A percentile compares a stretch with the other conserved stretches of the same genome.
Evolutionary conservation across 148 eudicot genomes (phyloP).

Genomic region (Simmondsia chinensis): DNA sequence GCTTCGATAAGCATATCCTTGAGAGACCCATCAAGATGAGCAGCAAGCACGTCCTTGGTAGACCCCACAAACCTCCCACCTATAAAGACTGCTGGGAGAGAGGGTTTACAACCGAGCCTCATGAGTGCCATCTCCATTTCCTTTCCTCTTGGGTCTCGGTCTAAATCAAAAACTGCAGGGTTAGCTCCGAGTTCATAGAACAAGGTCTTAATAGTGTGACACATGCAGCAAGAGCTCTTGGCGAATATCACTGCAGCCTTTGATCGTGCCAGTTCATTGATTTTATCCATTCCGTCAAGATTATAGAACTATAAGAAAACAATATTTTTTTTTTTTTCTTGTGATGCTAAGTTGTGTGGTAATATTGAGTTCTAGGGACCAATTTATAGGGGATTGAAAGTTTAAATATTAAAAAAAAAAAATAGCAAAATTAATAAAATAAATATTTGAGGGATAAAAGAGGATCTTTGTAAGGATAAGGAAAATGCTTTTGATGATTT

Average conservation of each 20-base stretch:
- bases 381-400: too few species aligned
- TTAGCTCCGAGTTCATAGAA: constrained; percentile 29
- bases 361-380: too few species aligned
- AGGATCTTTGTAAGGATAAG: too few species aligned
- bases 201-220: constrained; percentile 23
- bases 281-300: constrained; percentile 22
- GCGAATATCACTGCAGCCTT: constrained; percentile 32
- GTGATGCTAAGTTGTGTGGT: too few species aligned
- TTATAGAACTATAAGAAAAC: too few species aligned
- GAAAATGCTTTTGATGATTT: too few species aligned
- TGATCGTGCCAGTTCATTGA: constrained; percentile 19
- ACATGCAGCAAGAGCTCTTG: constrained; percentile 31
- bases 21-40: constrained; percentile 25
- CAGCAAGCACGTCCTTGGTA: constrained; percentile 21
- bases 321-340: too few species aligned
- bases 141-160: constrained; percentile 17
- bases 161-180: constrained; percentile 26
- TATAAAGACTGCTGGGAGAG: constrained; percentile 26
- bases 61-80: constrained; percentile 25
- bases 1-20: constrained; percentile 23
- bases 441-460: too few species aligned
- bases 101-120: constrained; percentile 23
- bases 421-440: too few species aligned
- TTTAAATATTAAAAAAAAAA: too few species aligned
- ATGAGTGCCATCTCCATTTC: constrained; percentile 29